Conservation (phyloP, 2,329 filamentous ascomycete species). For the Claviceps cyperi region DNA sequence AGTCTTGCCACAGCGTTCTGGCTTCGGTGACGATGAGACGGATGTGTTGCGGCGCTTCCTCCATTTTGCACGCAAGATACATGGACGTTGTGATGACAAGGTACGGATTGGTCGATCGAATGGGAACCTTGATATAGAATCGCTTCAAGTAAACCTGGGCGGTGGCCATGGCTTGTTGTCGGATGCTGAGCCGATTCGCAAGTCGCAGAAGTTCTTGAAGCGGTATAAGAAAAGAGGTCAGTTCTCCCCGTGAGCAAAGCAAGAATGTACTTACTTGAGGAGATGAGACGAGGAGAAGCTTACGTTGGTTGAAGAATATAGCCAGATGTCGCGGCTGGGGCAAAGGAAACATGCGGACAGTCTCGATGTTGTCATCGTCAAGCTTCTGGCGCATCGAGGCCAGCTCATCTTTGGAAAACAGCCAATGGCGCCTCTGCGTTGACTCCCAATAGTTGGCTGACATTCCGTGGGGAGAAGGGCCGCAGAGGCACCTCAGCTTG, state of each 20-base stretch:
- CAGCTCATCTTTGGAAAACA: conserved; percentile 72
- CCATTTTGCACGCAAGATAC: conserved; percentile 95
- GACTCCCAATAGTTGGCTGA: conserved; percentile 96
- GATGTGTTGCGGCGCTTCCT: conserved; percentile 94
- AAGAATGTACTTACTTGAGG: background rate
- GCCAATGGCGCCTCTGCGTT: conserved; percentile 80
- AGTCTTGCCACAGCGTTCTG: conserved; percentile 69
- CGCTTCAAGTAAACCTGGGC: conserved; percentile 90
- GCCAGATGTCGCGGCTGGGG: conserved; percentile 70
- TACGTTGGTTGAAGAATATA: conserved; percentile 87
- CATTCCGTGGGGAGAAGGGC: conserved; percentile 36
- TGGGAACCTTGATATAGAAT: conserved; percentile 83
- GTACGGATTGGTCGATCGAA: conserved; percentile 85
- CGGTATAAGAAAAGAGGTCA: background rate
- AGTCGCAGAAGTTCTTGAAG: conserved; percentile 61
- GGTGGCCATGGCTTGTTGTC: conserved; percentile 87
- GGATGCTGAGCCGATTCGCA: conserved; percentile 66
- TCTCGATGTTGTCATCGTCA: conserved; percentile 57
- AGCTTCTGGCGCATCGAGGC: conserved; percentile 60
- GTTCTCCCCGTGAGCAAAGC: background rate
- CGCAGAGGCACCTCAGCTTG: conserved; percentile 3
- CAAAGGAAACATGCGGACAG: conserved; percentile 67
- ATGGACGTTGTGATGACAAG: conserved; percentile 84
- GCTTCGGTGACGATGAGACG: conserved; percentile 79
- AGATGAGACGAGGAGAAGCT: conserved; percentile 14